Evolutionary conservation across 2,329 filamentous ascomycete species (phyloP).

Genomic region (Colletotrichum tofieldiae): DNA sequence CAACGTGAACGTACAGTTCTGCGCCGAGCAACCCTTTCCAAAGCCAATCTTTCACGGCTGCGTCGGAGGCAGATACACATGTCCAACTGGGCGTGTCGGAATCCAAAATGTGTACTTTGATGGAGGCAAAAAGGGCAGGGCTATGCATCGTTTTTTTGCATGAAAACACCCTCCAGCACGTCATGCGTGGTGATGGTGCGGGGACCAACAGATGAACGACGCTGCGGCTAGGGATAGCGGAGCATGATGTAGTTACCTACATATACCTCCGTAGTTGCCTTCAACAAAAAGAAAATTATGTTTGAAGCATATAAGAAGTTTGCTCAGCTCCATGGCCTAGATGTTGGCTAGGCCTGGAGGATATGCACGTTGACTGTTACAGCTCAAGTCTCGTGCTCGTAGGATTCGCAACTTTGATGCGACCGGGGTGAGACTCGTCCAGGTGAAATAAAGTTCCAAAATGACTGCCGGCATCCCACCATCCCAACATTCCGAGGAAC

Average conservation of each 20-base stretch:
- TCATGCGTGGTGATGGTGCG: constrained; percentile 4
- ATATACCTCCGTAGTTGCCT: neutral
- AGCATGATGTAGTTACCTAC: neutral
- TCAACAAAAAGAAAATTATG: neutral
- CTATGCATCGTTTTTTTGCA: neutral
- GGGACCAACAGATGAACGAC: constrained; percentile 1
- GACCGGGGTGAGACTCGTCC: neutral
- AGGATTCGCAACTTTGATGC: neutral
- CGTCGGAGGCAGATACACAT: neutral
- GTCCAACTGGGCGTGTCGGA: neutral
- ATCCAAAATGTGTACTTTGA: neutral
- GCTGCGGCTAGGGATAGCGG: neutral
- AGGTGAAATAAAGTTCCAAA: too few species aligned
- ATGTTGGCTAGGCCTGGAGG: neutral
- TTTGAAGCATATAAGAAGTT: neutral
- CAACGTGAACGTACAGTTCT: neutral
- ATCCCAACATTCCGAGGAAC: neutral
- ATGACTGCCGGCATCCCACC: neutral
- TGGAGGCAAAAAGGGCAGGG: neutral
- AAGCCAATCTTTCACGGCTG: neutral
- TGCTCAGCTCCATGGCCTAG: neutral
- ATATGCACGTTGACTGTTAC: neutral
- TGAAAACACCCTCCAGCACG: constrained; percentile 3
- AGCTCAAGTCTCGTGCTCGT: neutral
- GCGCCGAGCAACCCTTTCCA: neutral